Base-by-base conservation (phyloP, 2,329 filamentous ascomycete genomes). In the Saccharata proteae region DNA sequence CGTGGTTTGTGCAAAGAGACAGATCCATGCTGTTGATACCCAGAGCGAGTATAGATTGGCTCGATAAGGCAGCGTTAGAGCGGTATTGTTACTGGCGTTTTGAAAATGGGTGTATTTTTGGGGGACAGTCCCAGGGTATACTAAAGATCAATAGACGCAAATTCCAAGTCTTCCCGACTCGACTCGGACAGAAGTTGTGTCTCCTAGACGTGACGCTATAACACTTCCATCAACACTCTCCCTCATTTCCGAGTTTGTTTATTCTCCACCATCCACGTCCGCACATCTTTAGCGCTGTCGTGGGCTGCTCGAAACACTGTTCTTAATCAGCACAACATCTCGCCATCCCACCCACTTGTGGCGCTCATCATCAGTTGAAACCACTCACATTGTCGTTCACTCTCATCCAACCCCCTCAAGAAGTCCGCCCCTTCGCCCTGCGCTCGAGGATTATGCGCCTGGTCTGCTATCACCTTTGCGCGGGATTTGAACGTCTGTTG, bases 381-480 rank as follows among this genome's bases (percentile, higher is more conserved):
- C 11, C 13, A 57, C 64, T 49, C 49, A 75, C 71, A 47, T 37
- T 69, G 69, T 43, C 86, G 70, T 62, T 98, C 90, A 55, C 76
- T 85, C 61, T 96, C 86, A 48, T 96, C 90, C 34, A 98, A 56
- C 0, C 86, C 85, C 17, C 81, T 68, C 45, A 94, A 62, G 45
- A 96, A 96, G 43, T 94, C 86, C 35, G 77, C 76, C 2, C 76
- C 64, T 29, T 74, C 71, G 3, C 69, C 68, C 23, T 72, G 38
- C 8, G 77, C 77, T 7, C 78, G 74, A 3, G 80, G 79, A 57
- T 93, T 93, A 43, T 86, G 75, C 3, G 86, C 88, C 51, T 93
- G 83, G 49, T 96, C 73, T 5, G 81, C 81, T 30, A 96, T 82
- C 40, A 92, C 83, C 2, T 74, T 69, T 1, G 85, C 82, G 28